A percentile compares a stretch with the other conserved stretches of the same genome.
Conservation (phyloP, 257 asterid species). For the Echium plantagineum region DNA sequence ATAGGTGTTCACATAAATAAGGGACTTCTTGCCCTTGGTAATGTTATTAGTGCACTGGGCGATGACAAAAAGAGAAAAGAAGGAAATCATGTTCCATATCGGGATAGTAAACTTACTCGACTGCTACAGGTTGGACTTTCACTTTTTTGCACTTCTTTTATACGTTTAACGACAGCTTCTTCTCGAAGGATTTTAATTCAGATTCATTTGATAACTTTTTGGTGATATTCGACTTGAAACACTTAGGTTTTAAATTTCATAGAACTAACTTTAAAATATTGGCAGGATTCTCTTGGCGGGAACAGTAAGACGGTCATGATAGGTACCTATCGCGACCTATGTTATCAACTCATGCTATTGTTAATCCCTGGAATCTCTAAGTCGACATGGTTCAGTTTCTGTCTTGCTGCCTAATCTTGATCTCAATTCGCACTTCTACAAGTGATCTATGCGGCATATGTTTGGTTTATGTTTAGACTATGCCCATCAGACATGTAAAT, state of each 20-base stretch:
- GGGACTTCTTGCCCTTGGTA: constrained; percentile 98
- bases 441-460: too few relatives aligned
- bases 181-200: not conserved
- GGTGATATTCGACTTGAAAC: not conserved
- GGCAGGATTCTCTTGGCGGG: constrained; percentile 99
- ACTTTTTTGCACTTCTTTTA: constrained; percentile 2
- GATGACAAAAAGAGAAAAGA: constrained; percentile 97
- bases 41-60: constrained; percentile 97
- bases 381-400: too few relatives aligned
- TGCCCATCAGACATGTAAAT: too few relatives aligned
- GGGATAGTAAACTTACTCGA: constrained; percentile 99
- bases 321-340: constrained; percentile 33
- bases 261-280: constrained; percentile 12
- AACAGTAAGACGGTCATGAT: constrained; percentile 98
- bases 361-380: too few relatives aligned
- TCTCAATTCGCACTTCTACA: too few relatives aligned
- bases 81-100: constrained; percentile 89
- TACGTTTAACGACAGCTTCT: not conserved
- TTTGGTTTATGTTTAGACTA: too few relatives aligned
- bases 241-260: not conserved
- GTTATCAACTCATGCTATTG: not conserved
- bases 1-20: constrained; percentile 97
- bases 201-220: constrained; percentile 1
- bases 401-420: too few relatives aligned
- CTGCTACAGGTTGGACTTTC: constrained; percentile 66